Percentiles rank a stretch among this genome's conserved stretches.
Evolutionary conservation across 2,329 filamentous ascomycete species (phyloP).

Genomic region (Talaromyces sp.): DNA sequence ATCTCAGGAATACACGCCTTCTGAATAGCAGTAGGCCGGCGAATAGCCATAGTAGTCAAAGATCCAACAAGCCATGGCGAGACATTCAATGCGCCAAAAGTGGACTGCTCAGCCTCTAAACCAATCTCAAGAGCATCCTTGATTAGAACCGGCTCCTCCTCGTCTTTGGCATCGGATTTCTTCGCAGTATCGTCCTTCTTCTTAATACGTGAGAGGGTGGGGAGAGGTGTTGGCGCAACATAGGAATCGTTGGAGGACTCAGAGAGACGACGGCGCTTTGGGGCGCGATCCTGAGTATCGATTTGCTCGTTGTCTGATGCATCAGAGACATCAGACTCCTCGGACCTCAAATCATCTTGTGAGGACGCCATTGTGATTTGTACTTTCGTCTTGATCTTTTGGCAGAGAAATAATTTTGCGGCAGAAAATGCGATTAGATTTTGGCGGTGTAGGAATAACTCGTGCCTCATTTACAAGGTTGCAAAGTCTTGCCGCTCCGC

Average conservation of each 20-base stretch:
- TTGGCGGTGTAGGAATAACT: conserved; percentile 26
- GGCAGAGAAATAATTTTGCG: conserved; percentile 31
- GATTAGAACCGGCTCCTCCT: conserved; percentile 43
- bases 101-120: conserved; percentile 51
- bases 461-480: conserved; percentile 9
- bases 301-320: conserved; percentile 9
- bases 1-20: conserved; percentile 92
- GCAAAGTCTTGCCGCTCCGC: background rate
- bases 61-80: conserved; percentile 87
- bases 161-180: conserved; percentile 17
- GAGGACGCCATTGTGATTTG: conserved; percentile 33
- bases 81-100: conserved; percentile 73
- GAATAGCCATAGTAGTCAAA: conserved; percentile 76
- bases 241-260: conserved; percentile 39
- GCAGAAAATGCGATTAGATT: conserved; percentile 37
- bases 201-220: conserved; percentile 45
- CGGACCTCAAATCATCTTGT: conserved; percentile 25
- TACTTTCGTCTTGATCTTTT: conserved; percentile 17
- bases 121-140: conserved; percentile 45
- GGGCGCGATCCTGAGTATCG: conserved; percentile 33
- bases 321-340: conserved; percentile 28
- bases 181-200: conserved; percentile 36
- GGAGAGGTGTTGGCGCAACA: conserved; percentile 38
- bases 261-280: conserved; percentile 45
- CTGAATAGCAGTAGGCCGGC: conserved; percentile 87